Evolutionary conservation across 106 monocot genomes (phyloP), one percentile per base, ranked within the genome.

Genomic region (Alisma plantagoaquatica): DNA sequence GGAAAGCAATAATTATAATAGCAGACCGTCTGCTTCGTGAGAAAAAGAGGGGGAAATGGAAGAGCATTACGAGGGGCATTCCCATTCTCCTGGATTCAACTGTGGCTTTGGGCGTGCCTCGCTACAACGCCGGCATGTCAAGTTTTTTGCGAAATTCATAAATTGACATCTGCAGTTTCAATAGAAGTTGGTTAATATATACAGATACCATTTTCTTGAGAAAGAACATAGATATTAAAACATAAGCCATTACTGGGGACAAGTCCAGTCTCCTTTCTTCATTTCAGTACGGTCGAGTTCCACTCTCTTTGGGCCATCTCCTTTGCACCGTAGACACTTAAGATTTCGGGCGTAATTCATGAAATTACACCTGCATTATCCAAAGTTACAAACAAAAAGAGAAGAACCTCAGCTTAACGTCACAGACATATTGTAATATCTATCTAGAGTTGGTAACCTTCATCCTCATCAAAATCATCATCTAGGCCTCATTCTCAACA

Each of bases 211-310:
- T 38, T 6, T 38, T 38, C 14, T 38, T 38, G 9, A 38, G 35
- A 38, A 38, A 20, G 15, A 44, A 23, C 29, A 20, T 6, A 53
- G 22, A 48, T 19, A 24, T 32, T 57, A 48, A 49, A 26, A 9
- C 28, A 33, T 18, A 12, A 46, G 18, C 28, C 3, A 10, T 43
- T 78, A 96, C 96, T 69, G 31, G 51, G 70, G 62, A 35, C 96
- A 98, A 52, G 45, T 89, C 96, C 96, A 98, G 47, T 98, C 96
- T 12, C 94, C 94, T 43, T 63, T 57, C 59, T 90, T 98, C 89
- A 85, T 98, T 68, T 89, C 84, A 26, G 28, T 7, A 15, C 26
- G 25, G 10, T 22, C 26, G 7, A 27, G 25, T 19, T 73, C 56
- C 24, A 70, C 80, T 24, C n/a, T 65, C 31, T 68, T 81, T 3